Percentiles rank a stretch among this genome's conserved stretches.
These are phyloP conservation scores for Sistotremastrum suecicum DNA, from an alignment of 768 basidiomycete species.

Conservation along the genomic window DNA sequence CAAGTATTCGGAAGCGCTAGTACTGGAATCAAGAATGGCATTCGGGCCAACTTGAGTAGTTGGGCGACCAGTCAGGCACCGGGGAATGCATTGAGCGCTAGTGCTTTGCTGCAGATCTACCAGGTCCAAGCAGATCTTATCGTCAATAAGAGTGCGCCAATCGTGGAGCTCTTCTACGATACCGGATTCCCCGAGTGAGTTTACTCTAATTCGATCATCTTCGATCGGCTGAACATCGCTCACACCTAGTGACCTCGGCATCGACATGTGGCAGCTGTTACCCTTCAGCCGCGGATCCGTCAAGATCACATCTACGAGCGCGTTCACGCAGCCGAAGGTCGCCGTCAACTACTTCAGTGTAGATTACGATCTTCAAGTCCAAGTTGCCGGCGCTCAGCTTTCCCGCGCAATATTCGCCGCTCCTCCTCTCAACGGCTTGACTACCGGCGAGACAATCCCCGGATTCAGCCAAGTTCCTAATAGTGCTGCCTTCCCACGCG, in stretches of 20 bases:
- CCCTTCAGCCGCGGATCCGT: constrained; percentile 43
- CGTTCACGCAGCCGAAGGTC: constrained; percentile 32
- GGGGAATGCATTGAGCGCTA: constrained; percentile 22
- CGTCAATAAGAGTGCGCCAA: constrained; percentile 31
- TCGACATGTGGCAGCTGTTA: constrained; percentile 39
- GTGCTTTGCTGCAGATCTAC: constrained; percentile 28
- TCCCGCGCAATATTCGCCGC: constrained; percentile 27
- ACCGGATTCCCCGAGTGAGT: constrained; percentile 31
- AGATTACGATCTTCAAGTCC: constrained; percentile 34
- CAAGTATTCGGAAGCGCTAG: constrained; percentile 28
- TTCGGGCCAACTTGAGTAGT: constrained; percentile 20
- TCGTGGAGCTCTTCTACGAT: constrained; percentile 34
- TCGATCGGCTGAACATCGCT: neutral
- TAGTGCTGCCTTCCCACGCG: constrained; percentile 20
- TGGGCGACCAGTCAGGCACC: constrained; percentile 32
- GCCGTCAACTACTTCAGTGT: constrained; percentile 37
- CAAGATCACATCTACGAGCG: constrained; percentile 29
- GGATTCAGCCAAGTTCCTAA: constrained; percentile 26
- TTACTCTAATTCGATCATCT: neutral
- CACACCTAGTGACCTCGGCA: constrained; percentile 25
- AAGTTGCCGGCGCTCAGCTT: constrained; percentile 32
- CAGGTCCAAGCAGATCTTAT: constrained; percentile 34
- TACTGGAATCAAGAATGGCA: constrained; percentile 5
- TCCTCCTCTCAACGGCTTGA: constrained; percentile 26
- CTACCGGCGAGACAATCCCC: constrained; percentile 30